A percentile compares a stretch with the other conserved stretches of the same genome.
phyloP scores from a whole-genome alignment of 192 early-diverging fungal species.

The Backusella liffmaniae region DNA sequence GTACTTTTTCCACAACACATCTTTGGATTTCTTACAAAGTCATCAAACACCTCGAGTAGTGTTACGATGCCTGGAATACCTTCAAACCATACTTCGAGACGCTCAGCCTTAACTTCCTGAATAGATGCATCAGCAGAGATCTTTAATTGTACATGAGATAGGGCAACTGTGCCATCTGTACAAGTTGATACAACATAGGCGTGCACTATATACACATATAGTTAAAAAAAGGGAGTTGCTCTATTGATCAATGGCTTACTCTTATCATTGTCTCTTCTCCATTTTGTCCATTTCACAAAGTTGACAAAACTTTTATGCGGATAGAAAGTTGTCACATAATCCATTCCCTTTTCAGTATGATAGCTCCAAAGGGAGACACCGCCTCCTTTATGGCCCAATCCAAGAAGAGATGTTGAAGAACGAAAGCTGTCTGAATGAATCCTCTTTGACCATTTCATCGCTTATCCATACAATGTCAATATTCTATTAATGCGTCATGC shows the following conservation, averaged over 20 bases:
- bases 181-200: slow-evolving; percentile 12
- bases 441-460: neutral
- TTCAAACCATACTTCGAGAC: slow-evolving; percentile 5
- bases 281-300: slow-evolving; percentile 9
- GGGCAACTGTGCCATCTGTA: neutral
- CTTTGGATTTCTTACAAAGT: slow-evolving; percentile 4
- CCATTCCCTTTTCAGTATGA: neutral
- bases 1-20: too few relatives aligned
- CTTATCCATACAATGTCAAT: neutral
- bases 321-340: neutral
- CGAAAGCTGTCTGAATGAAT: neutral
- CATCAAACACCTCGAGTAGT: slow-evolving; percentile 1
- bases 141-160: neutral
- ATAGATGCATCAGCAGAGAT: neutral
- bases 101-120: neutral
- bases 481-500: too few relatives aligned
- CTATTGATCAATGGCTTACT: neutral
- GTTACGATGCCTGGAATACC: neutral
- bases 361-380: neutral
- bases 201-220: neutral
- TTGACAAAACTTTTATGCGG: neutral
- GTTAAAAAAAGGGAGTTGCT: too few relatives aligned
- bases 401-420: neutral
- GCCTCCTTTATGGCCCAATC: neutral
- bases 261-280: neutral